These are phyloP conservation scores for Excoecaria cochinchinensis DNA, from an alignment of 345 rosid genomes.

Conservation along the genomic window DNA sequence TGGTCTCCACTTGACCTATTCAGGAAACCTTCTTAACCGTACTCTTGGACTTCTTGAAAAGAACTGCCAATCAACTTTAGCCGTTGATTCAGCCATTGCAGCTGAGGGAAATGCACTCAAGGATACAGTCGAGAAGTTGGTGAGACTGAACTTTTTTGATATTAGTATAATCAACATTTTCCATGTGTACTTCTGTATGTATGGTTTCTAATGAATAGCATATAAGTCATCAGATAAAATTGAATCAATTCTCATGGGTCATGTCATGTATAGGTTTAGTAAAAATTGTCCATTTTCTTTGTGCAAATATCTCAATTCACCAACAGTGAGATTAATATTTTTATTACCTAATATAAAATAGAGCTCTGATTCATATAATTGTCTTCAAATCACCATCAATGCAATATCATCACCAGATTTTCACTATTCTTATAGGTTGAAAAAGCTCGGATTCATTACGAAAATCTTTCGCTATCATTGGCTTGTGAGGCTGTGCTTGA, in stretches of 20 bases:
- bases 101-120: slow-evolving; percentile 64
- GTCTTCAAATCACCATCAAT: neutral
- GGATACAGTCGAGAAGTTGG: slow-evolving; percentile 69
- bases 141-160: slow-evolving; percentile 23
- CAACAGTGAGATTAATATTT: neutral
- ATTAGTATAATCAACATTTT: neutral
- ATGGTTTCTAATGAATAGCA: neutral
- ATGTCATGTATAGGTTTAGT: too few relatives aligned
- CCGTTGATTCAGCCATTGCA: slow-evolving; percentile 66
- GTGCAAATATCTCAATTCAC: neutral
- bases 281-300: slow-evolving; percentile 3
- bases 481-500: slow-evolving; percentile 88
- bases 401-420: neutral
- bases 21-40: slow-evolving; percentile 93
- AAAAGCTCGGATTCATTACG: slow-evolving; percentile 62
- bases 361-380: neutral
- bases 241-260: neutral
- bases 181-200: neutral
- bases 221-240: neutral
- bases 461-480: slow-evolving; percentile 60
- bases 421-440: slow-evolving; percentile 45
- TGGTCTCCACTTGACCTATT: slow-evolving; percentile 18
- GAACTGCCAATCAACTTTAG: slow-evolving; percentile 78
- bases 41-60: slow-evolving; percentile 90
- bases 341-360: neutral